Evolutionary conservation across 305 asterid genomes (phyloP).

Genomic region (Petunia hybrid): DNA sequence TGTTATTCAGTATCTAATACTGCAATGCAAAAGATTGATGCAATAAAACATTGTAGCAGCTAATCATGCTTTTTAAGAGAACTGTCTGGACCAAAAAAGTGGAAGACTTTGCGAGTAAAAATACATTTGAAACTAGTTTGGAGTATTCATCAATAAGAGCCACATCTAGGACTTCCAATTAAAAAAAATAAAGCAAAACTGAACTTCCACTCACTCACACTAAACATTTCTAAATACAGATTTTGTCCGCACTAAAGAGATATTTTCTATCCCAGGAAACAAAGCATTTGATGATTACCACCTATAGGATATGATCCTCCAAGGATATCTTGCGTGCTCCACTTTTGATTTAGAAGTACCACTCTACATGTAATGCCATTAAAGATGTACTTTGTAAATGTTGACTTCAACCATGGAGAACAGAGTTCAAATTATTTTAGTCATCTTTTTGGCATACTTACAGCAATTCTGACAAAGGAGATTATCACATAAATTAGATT

Average conservation of each 20-base stretch:
- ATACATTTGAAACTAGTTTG: background rate
- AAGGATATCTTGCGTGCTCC: slow-evolving; percentile 9
- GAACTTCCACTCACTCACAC: background rate
- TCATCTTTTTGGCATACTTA: background rate
- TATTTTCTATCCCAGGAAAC: background rate
- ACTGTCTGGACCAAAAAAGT: background rate
- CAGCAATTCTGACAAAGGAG: background rate
- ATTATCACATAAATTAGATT: background rate
- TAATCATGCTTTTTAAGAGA: background rate
- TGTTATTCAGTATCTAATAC: background rate
- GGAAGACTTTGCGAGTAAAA: background rate
- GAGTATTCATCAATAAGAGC: background rate
- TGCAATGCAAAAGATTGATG: background rate
- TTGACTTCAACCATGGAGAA: background rate
- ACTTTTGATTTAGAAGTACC: background rate
- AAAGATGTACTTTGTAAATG: background rate
- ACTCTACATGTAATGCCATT: background rate
- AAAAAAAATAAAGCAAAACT: too few relatives aligned
- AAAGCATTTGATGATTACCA: background rate
- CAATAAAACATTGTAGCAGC: background rate
- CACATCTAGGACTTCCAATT: too few relatives aligned
- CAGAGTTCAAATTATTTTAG: background rate
- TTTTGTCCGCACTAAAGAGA: background rate
- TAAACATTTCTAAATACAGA: background rate
- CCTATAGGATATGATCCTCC: slow-evolving; percentile 7